phyloP scores from a whole-genome alignment of 2,329 filamentous ascomycete genomes.

The Herpotrichia juniperi region DNA sequence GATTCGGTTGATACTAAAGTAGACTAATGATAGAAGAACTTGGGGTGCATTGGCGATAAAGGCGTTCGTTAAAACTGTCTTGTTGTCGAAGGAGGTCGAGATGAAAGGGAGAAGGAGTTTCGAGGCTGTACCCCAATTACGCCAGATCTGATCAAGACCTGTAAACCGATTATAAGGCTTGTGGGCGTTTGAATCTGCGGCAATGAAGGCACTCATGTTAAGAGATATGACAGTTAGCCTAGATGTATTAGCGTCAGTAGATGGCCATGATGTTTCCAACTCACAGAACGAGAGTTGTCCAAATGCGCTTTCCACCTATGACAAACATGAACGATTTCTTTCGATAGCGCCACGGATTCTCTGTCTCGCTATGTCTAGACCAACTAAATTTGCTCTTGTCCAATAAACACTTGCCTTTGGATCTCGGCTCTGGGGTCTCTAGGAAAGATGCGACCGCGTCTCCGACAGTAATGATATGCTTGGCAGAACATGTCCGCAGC shows the following conservation, averaged over 20 bases:
- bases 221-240: too few relatives aligned
- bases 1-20: not conserved
- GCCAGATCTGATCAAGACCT: not conserved
- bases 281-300: too few relatives aligned
- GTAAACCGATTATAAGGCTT: not conserved
- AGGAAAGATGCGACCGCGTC: conserved; percentile 28
- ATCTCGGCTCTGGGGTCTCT: conserved; percentile 13
- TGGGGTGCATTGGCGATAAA: not conserved
- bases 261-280: too few relatives aligned
- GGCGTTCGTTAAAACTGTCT: not conserved
- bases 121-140: not conserved
- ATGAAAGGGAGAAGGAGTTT: not conserved
- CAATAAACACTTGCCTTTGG: not conserved
- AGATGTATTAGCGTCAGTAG: too few relatives aligned
- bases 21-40: not conserved
- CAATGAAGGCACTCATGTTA: not conserved
- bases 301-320: too few relatives aligned
- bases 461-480: conserved; percentile 24
- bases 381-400: not conserved
- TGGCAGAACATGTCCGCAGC: conserved; percentile 13
- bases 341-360: not conserved
- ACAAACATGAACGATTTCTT: too few relatives aligned
- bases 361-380: not conserved
- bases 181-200: not conserved
- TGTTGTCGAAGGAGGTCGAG: not conserved